Conservation (phyloP, 495 filamentous ascomycete genomes). For the Symbiotaphrina buchneri region DNA sequence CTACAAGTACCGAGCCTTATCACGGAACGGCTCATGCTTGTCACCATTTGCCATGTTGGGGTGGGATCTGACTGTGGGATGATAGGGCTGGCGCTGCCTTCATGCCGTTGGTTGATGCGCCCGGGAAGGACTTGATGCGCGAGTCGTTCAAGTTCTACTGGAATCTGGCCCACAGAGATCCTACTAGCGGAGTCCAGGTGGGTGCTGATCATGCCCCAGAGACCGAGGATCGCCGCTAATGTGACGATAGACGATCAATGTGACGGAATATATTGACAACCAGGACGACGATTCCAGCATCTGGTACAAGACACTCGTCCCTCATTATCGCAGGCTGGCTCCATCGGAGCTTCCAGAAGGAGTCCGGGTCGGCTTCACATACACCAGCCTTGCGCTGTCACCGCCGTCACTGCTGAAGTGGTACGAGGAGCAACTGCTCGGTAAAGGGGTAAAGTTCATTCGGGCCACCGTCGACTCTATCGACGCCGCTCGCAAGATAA, state of each 20-base stretch:
- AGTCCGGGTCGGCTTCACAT: conserved; percentile 6
- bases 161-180: too few species aligned
- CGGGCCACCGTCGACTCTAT: background rate
- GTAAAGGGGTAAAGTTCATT: conserved; percentile 7
- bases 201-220: too few species aligned
- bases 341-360: conserved; percentile 4
- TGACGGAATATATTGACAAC: too few species aligned
- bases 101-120: conserved; percentile 7
- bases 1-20: background rate
- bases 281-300: conserved; percentile 3
- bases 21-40: background rate
- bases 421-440: conserved; percentile 5
- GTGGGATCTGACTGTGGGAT: background rate
- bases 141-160: conserved; percentile 1
- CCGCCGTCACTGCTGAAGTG: conserved; percentile 11
- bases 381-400: conserved; percentile 10
- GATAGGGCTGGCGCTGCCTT: conserved; percentile 17
- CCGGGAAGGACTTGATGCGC: conserved; percentile 2
- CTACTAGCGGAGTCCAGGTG: too few species aligned
- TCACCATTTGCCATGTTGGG: background rate
- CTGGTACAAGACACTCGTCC: conserved; percentile 13
- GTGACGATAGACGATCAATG: conserved; percentile 3
- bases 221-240: too few species aligned
- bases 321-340: conserved; percentile 7
- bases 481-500: background rate